These are phyloP conservation scores for Diaporthe sp. DNA, from an alignment of 2,329 filamentous ascomycete species.

Conservation along the genomic window DNA sequence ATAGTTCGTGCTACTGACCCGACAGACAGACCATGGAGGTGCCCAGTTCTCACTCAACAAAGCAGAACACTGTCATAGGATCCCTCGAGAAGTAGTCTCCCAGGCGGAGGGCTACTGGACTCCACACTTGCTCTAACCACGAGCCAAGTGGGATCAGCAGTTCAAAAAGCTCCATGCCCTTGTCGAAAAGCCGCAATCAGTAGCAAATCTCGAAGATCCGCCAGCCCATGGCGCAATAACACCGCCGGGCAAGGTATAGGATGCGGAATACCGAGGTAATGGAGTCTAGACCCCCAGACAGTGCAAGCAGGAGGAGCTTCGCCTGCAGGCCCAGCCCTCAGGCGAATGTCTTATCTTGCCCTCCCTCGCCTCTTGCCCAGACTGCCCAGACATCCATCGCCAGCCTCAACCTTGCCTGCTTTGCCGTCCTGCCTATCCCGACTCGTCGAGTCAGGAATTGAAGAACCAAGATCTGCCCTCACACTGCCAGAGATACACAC, in stretches of 20 bases:
- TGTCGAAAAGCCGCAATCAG: conserved; percentile 1
- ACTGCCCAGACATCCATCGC: conserved; percentile 24
- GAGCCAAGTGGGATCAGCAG: background rate
- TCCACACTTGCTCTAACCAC: background rate
- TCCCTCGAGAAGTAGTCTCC: background rate
- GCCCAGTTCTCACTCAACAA: background rate
- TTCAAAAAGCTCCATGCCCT: background rate
- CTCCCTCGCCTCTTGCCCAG: conserved; percentile 20
- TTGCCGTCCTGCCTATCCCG: background rate
- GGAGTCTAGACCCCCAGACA: background rate
- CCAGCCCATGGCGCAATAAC: background rate
- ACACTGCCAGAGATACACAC: background rate
- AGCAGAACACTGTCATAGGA: background rate
- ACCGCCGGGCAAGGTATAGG: background rate
- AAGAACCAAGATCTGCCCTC: background rate
- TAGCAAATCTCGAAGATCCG: background rate
- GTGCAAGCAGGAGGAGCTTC: background rate
- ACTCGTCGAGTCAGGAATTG: background rate
- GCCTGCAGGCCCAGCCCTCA: conserved; percentile 9
- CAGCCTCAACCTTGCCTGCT: conserved; percentile 22
- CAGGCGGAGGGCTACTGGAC: background rate
- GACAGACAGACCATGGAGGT: background rate
- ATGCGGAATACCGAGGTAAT: background rate
- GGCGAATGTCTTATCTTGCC: conserved; percentile 22
- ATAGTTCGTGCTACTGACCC: background rate